phyloP scores from a whole-genome alignment of 768 basidiomycete species.

The Mycena floridula region DNA sequence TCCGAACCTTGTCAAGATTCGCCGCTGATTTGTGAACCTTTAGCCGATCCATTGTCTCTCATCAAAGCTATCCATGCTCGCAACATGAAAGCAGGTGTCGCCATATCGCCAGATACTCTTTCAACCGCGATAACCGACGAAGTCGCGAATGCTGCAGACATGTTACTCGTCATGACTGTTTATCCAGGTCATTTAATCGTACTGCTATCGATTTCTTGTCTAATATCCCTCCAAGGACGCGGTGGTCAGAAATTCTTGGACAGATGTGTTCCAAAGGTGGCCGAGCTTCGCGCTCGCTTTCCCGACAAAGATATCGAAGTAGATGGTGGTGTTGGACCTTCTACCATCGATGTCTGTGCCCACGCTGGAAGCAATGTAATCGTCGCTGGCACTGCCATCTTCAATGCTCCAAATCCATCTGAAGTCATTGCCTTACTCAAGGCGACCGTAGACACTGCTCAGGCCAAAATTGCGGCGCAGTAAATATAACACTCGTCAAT shows the following conservation, averaged over 20 bases:
- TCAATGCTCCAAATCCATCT: constrained; percentile 72
- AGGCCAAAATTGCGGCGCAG: constrained; percentile 36
- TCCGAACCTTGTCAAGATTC: neutral
- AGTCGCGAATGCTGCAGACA: constrained; percentile 78
- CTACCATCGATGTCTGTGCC: constrained; percentile 83
- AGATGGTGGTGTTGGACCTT: constrained; percentile 94
- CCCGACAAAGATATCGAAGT: constrained; percentile 96
- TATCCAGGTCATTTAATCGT: constrained; percentile 60
- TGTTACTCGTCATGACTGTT: constrained; percentile 98
- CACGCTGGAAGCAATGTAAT: constrained; percentile 96
- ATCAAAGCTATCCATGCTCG: constrained; percentile 77
- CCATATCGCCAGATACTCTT: constrained; percentile 94
- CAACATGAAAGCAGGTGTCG: constrained; percentile 91
- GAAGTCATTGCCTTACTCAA: constrained; percentile 72
- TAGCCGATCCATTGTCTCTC: constrained; percentile 67
- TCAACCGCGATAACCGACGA: constrained; percentile 83
- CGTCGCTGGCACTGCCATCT: constrained; percentile 96
- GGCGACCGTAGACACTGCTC: constrained; percentile 61
- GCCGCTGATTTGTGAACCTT: constrained; percentile 2
- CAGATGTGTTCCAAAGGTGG: constrained; percentile 87
- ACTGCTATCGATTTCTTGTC: neutral
- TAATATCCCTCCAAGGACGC: constrained; percentile 42
- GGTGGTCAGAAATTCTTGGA: constrained; percentile 97
- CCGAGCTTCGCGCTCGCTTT: constrained; percentile 84
- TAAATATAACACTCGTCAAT: constrained; percentile 4